Conservation (phyloP, 495 filamentous ascomycete genomes). For the Neurospora sp. region DNA sequence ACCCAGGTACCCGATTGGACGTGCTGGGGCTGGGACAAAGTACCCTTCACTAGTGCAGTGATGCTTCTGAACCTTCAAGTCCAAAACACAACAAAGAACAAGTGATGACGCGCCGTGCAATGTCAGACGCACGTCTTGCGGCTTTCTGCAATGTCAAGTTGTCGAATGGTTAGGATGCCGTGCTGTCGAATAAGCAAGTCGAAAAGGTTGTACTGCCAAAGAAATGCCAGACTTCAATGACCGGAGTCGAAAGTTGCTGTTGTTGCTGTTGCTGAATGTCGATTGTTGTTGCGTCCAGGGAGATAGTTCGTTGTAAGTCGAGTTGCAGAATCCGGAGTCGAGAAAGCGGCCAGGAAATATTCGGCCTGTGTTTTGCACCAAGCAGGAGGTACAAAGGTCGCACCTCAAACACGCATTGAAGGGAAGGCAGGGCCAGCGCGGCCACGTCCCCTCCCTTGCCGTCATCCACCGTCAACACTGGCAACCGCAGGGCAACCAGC, state of each 20-base stretch:
- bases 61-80: neutral
- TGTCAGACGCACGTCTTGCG: neutral
- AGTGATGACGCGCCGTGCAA: neutral
- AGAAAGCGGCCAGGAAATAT: neutral
- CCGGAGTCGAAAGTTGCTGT: neutral
- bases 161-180: neutral
- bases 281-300: neutral
- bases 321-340: neutral
- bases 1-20: conserved; percentile 16
- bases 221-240: neutral
- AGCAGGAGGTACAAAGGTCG: conserved; percentile 17
- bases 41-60: conserved; percentile 17
- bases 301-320: neutral
- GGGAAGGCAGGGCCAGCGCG: conserved; percentile 6
- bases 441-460: conserved; percentile 16
- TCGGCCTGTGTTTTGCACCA: conserved; percentile 6
- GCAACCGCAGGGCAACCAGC: conserved; percentile 39
- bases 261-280: neutral
- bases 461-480: conserved; percentile 31
- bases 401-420: conserved; percentile 16
- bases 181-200: neutral
- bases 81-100: neutral
- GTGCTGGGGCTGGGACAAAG: conserved; percentile 16
- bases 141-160: neutral
- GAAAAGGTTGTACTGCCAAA: neutral